Conservation (phyloP, 768 basidiomycete species). For the Piloderma croceum region DNA sequence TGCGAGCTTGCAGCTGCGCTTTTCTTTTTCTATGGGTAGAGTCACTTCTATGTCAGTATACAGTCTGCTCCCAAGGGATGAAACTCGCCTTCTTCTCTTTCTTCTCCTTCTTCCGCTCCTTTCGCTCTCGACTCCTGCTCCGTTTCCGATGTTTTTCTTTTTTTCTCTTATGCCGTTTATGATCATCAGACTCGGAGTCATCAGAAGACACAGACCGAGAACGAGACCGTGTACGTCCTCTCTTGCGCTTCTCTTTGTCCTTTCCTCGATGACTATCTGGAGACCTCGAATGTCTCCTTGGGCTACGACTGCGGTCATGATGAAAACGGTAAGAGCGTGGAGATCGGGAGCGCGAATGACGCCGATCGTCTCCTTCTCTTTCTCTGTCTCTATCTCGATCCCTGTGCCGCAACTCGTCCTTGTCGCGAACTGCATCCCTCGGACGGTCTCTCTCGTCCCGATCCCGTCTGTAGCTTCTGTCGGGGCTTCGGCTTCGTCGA, state of each 20-base stretch:
- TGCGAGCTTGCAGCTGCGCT: slow-evolving; percentile 51
- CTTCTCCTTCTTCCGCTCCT: slow-evolving; percentile 57
- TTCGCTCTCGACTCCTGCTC: slow-evolving; percentile 40
- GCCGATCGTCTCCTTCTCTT: not conserved
- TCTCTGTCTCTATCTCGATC: not conserved
- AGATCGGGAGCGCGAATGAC: not conserved
- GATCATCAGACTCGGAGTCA: slow-evolving; percentile 20
- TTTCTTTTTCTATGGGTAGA: slow-evolving; percentile 45
- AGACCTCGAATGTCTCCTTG: slow-evolving; percentile 30
- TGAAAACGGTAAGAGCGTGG: slow-evolving; percentile 5
- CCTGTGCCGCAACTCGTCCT: not conserved
- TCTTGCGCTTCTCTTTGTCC: slow-evolving; percentile 20
- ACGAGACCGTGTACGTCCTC: slow-evolving; percentile 30
- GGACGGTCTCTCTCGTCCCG: not conserved
- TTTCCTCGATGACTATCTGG: slow-evolving; percentile 24
- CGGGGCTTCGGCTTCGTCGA: too few relatives aligned
- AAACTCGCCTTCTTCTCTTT: slow-evolving; percentile 62
- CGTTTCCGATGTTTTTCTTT: slow-evolving; percentile 44
- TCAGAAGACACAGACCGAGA: slow-evolving; percentile 37
- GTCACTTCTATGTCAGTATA: slow-evolving; percentile 4
- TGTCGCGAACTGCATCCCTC: not conserved
- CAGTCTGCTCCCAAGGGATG: slow-evolving; percentile 1
- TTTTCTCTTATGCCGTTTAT: slow-evolving; percentile 34
- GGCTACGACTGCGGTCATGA: slow-evolving; percentile 17
- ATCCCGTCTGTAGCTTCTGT: not conserved